A percentile compares a stretch with the other conserved stretches of the same genome.
Evolutionary conservation across 805 yeast species (phyloP).

Genomic region (Lipomyces lipofer): DNA sequence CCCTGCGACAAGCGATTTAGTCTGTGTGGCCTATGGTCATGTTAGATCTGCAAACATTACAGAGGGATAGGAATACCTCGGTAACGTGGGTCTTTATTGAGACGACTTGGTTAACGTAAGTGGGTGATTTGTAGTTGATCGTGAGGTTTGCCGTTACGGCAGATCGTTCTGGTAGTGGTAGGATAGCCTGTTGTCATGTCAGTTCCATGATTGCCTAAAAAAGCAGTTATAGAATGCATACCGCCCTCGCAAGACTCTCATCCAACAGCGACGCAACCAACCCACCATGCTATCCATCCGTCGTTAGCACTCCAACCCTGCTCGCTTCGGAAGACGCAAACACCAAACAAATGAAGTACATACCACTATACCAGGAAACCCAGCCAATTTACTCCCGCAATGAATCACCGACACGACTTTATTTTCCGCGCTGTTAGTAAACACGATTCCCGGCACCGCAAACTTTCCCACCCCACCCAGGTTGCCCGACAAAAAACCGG

Average conservation of each 20-base stretch:
- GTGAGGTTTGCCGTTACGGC: constrained; percentile 28
- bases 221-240: constrained; percentile 70
- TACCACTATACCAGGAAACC: constrained; percentile 42
- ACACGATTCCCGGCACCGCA: constrained; percentile 75
- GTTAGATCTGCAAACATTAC: neutral
- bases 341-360: neutral
- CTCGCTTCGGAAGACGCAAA: neutral
- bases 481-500: constrained; percentile 55
- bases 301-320: constrained; percentile 44
- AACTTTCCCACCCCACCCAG: constrained; percentile 66
- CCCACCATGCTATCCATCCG: constrained; percentile 67
- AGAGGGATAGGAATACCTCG: constrained; percentile 7
- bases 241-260: constrained; percentile 57
- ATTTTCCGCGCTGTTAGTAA: constrained; percentile 51
- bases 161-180: constrained; percentile 18
- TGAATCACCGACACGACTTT: constrained; percentile 66
- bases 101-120: constrained; percentile 20
- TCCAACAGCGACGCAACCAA: constrained; percentile 75
- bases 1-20: constrained; percentile 21
- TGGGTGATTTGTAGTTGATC: constrained; percentile 23
- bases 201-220: constrained; percentile 29
- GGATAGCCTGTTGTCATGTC: constrained; percentile 13
- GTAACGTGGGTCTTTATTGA: constrained; percentile 19
- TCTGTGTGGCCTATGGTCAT: constrained; percentile 4
- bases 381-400: constrained; percentile 60